Evolutionary conservation across 495 filamentous ascomycete genomes (phyloP), one percentile per base, ranked within the genome.

Genomic region (Hypoxylon perforatum): DNA sequence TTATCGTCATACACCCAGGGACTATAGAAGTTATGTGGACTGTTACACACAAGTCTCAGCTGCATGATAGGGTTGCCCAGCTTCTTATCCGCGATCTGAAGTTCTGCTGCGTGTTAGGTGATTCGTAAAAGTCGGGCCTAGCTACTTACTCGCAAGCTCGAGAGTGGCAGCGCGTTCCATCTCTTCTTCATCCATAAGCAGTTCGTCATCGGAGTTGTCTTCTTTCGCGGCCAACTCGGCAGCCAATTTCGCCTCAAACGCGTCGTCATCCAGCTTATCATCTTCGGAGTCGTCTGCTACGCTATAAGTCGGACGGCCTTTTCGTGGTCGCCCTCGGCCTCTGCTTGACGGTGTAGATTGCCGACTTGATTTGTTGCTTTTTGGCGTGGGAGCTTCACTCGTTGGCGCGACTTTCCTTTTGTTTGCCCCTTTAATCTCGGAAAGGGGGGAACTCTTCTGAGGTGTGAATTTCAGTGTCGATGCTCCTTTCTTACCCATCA

Each of bases 21-120:
- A 80, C 92, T 95, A 79, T 94, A 97, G 79, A 99, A 98, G 69
- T 97, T 94, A 77, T 97, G 94, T 0, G 95, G 95, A 1, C 86
- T 90, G 76, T 99, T 96, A 78, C 96, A 98, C 44, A 90, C 91
- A 1, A 97, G 86, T 5, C 95, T 91, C 11, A 97, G 88, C 76
- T 99, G 95, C 85, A 97, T 90, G 22, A 98, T 76, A 0, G 94
- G 92, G 70, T 99, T 99, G 62, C 96, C 94, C 22, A 99, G 86
- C 74, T 97, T 97, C 81, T 98, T 99, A 23, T 85, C 85, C n/a
- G 85, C 77, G 25, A 97, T 91, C 75, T 97, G 92, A 57, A 88
- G 85, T 67, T 93, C 86, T 89, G 72, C 57, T 12, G 54, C 1
- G 7, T 48, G 71, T 75, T 54, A 74, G 69, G 56, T 18, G 25